A percentile compares a stretch with the other conserved stretches of the same genome.
Conservation (phyloP, 2,329 filamentous ascomycete species). For the Fusarium sp. region DNA sequence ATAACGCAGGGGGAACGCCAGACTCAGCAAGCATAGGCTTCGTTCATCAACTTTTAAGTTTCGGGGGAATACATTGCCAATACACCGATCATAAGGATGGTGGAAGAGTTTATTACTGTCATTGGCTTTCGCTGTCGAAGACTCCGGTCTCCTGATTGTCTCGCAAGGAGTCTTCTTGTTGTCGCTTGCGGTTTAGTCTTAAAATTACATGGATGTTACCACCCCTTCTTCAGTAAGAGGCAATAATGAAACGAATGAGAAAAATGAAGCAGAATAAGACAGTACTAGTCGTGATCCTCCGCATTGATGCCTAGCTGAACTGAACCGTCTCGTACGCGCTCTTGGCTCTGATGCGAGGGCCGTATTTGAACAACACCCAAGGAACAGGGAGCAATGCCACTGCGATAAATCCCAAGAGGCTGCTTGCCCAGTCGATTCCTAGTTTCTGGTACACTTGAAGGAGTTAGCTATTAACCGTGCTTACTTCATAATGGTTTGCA, state of each 20-base stretch:
- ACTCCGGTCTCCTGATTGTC: not conserved
- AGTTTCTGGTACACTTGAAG: conserved; percentile 55
- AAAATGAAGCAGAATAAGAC: not conserved
- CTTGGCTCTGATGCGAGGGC: conserved; percentile 45
- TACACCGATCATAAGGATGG: not conserved
- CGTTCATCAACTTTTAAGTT: not conserved
- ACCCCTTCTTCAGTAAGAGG: not conserved
- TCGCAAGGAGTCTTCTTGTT: not conserved
- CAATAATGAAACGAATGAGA: not conserved
- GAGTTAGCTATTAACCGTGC: conserved; percentile 18
- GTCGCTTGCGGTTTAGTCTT: not conserved
- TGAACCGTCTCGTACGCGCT: conserved; percentile 13
- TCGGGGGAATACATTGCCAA: not conserved
- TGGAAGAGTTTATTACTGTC: not conserved
- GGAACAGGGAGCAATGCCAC: conserved; percentile 62
- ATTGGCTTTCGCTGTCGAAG: not conserved
- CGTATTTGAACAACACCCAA: conserved; percentile 64
- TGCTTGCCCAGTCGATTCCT: conserved; percentile 60
- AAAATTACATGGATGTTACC: not conserved
- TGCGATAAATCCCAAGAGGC: conserved; percentile 60
- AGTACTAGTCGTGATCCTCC: not conserved
- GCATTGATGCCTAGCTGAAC: not conserved
- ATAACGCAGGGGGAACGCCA: too few relatives aligned
- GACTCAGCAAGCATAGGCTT: not conserved
- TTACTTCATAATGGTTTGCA: not conserved